These are phyloP conservation scores for Chaetomium globosum DNA, from an alignment of 2,329 filamentous ascomycete genomes.

Conservation along the genomic window DNA sequence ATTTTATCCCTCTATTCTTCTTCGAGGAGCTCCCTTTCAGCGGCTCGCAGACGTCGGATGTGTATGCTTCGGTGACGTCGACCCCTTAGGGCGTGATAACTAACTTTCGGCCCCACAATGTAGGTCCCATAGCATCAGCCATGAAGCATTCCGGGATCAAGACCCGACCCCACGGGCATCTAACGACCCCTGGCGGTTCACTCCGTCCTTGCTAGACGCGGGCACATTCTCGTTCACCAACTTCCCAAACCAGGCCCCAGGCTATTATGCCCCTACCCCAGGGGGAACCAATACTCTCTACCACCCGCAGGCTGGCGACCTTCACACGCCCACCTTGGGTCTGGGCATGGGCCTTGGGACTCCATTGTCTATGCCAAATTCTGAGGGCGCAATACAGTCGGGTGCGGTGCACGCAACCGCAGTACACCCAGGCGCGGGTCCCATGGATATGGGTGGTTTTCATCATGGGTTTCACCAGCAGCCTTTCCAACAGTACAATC, in stretches of 20 bases:
- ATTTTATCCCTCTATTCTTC: neutral
- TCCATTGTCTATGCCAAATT: slow-evolving; percentile 76
- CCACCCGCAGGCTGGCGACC: slow-evolving; percentile 79
- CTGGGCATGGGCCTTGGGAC: slow-evolving; percentile 78
- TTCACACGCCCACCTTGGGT: slow-evolving; percentile 78
- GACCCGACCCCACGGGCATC: slow-evolving; percentile 81
- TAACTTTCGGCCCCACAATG: neutral
- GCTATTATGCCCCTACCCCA: slow-evolving; percentile 86
- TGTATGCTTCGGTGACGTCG: neutral
- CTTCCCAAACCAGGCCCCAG: slow-evolving; percentile 77
- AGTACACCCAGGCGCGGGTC: slow-evolving; percentile 60
- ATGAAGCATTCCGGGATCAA: slow-evolving; percentile 63
- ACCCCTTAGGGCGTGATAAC: neutral
- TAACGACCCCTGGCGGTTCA: slow-evolving; percentile 83
- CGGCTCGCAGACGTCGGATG: neutral
- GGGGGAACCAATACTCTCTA: slow-evolving; percentile 79
- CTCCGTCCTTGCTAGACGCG: slow-evolving; percentile 83
- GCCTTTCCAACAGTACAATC: slow-evolving; percentile 69
- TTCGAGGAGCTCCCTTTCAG: neutral
- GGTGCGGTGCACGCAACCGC: slow-evolving; percentile 42
- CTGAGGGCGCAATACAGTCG: slow-evolving; percentile 65
- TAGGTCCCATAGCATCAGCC: slow-evolving; percentile 52
- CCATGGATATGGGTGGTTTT: slow-evolving; percentile 70
- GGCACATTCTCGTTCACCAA: slow-evolving; percentile 78
- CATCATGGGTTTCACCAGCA: slow-evolving; percentile 53